Evolutionary conservation across 2,329 filamentous ascomycete species (phyloP), one percentile per base, ranked within the genome.

Genomic region (Aspergillus latus): DNA sequence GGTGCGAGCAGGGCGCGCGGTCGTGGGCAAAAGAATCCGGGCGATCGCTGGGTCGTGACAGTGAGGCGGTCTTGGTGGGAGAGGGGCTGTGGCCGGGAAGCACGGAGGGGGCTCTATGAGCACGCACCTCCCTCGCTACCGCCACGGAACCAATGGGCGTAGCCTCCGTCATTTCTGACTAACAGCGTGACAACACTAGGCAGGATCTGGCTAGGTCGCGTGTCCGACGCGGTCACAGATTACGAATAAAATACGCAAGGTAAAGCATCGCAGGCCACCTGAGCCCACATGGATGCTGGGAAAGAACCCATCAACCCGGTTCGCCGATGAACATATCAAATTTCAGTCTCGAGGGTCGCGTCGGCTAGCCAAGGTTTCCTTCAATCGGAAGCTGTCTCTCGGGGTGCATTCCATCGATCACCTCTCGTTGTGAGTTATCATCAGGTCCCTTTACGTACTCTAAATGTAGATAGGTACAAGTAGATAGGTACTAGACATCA

Each of bases 221-320:
- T 62, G 52, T 55, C 42, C 49, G 48, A 21, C 32, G 56, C 56
- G 54, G 55, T 62, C 50, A 34, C 51, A 45, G 40, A 52, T 46
- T 58, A 60, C 56, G 43, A 58, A 54, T 59, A 61, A 57, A 59
- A 62, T 37, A 49, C 16, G 37, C 34, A 59, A 52, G 59, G 58
- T 49, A 59, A 59, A 59, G 57, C 62, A 60, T 55, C 56, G 52
- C 53, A 59, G 54, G 55, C 62, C 58, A 60, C 60, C 55, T 47
- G 60, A 66, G 60, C 64, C 65, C 65, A 67, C 65, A 64, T 65
- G 65, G 65, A 55, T 56, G 59, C 42, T 50, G 44, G 21, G 21
- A 21, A 43, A 49, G 51, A 66, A 62, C 62, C 65, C 66, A 60
- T 66, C 66, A 68, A 64, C 59, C 65, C 61, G 66, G 66, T 63